phyloP scores from a whole-genome alignment of 2,329 filamentous ascomycete genomes.

The Leptographium radiaticola region DNA sequence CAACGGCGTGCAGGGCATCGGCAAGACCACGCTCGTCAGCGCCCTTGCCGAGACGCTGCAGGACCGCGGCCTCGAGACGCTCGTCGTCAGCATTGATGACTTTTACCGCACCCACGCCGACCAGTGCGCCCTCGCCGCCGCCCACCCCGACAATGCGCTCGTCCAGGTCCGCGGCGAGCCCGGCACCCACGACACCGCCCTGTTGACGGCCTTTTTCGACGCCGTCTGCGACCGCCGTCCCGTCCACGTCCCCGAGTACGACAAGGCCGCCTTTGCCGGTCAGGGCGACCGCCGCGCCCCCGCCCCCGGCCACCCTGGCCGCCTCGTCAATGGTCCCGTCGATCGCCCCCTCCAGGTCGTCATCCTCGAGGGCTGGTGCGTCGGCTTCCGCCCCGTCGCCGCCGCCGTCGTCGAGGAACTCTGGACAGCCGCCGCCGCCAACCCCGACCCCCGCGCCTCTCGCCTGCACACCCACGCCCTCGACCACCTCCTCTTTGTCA shows the following conservation, averaged over 20 bases:
- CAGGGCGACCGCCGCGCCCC: constrained; percentile 61
- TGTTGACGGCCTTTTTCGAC: constrained; percentile 50
- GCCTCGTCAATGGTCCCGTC: constrained; percentile 34
- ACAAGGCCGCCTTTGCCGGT: constrained; percentile 67
- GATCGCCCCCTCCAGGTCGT: constrained; percentile 46
- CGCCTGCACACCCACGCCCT: constrained; percentile 33
- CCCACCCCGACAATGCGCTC: constrained; percentile 58
- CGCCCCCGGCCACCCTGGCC: constrained; percentile 43
- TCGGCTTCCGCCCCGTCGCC: constrained; percentile 59
- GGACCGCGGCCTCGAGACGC: constrained; percentile 35
- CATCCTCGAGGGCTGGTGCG: constrained; percentile 83
- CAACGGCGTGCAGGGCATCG: constrained; percentile 83
- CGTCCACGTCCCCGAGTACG: constrained; percentile 58
- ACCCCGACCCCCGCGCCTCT: constrained; percentile 10
- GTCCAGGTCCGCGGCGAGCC: constrained; percentile 76
- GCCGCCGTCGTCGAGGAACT: constrained; percentile 36
- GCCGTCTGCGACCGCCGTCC: constrained; percentile 37
- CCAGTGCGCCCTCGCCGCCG: constrained; percentile 50
- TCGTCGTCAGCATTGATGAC: constrained; percentile 77
- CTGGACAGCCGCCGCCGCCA: constrained; percentile 25
- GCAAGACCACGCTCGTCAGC: constrained; percentile 78
- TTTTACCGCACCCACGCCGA: constrained; percentile 67
- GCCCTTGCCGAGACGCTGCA: constrained; percentile 50
- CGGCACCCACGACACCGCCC: constrained; percentile 56
- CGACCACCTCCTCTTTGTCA: constrained; percentile 36